phyloP scores from a whole-genome alignment of 2,329 filamentous ascomycete species.

The Lizonia empirigonia region DNA sequence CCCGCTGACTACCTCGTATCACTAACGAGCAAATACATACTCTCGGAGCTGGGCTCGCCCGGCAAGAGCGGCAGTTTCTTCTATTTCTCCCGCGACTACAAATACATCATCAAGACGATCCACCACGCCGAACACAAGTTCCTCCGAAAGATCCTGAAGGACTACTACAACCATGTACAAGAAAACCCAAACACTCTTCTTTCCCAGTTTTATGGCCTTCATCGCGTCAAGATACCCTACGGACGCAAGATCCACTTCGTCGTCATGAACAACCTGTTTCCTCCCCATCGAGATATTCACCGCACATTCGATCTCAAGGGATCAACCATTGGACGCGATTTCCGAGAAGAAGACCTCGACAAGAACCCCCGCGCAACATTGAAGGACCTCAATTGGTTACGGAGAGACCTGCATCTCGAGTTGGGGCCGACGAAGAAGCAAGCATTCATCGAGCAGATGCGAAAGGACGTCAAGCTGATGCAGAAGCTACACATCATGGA shows the following conservation, averaged over 20 bases:
- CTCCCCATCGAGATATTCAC: slow-evolving; percentile 95
- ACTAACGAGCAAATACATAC: slow-evolving; percentile 95
- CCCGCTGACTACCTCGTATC: slow-evolving; percentile 99
- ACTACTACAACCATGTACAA: slow-evolving; percentile 92
- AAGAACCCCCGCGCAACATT: slow-evolving; percentile 90
- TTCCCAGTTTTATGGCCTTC: slow-evolving; percentile 96
- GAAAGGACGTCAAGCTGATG: slow-evolving; percentile 82
- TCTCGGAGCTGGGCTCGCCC: slow-evolving; percentile 94
- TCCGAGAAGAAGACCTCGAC: slow-evolving; percentile 83
- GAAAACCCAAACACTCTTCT: slow-evolving; percentile 95
- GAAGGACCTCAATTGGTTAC: slow-evolving; percentile 96
- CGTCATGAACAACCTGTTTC: slow-evolving; percentile 99
- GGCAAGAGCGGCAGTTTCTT: slow-evolving; percentile 99
- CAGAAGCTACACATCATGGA: slow-evolving; percentile 97
- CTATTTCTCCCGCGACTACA: slow-evolving; percentile 99
- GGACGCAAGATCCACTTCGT: slow-evolving; percentile 99
- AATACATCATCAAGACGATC: slow-evolving; percentile 99
- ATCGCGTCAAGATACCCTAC: slow-evolving; percentile 97
- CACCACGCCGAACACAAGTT: slow-evolving; percentile 94
- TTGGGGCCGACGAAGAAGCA: slow-evolving; percentile 87
- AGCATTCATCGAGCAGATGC: slow-evolving; percentile 86
- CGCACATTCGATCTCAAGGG: slow-evolving; percentile 97
- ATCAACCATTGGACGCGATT: slow-evolving; percentile 91
- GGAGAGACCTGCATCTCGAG: slow-evolving; percentile 82
- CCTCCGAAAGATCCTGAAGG: slow-evolving; percentile 78